Base-by-base conservation (phyloP, 2,329 filamentous ascomycete genomes). In the Epicoccum nigrum region DNA sequence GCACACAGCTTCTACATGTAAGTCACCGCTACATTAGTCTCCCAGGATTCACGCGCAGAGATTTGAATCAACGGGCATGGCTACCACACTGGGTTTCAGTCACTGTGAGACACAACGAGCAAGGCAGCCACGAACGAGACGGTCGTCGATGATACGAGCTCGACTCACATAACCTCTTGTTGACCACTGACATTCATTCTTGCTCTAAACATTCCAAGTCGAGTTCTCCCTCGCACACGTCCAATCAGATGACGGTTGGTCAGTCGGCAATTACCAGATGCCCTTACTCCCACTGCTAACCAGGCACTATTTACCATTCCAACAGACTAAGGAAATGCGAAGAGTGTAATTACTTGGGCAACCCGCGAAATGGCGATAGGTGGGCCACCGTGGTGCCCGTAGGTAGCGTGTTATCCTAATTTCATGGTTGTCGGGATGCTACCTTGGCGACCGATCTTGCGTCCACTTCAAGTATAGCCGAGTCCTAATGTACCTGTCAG, bases 221-320 rank as follows among this genome's bases (percentile, higher is more conserved):
- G 60, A 53, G 47, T 55, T 54, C 67, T 70, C 64, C 66, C 68
- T 73, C 59, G 68, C 67, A 68, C 65, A 69, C 59, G 63, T 64
- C 67, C 69, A 72, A 69, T 70, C 66, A 69, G 56, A 64, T 68
- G 61, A 67, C 56, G 54, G 52, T 60, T 54, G 62, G 63, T 62
- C 55, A 59, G 52, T 64, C 54, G 64, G 66, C 64, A 67, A 54
- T 65, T 60, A 62, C 58, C 58, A 45, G 43, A 59, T 65, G 61
- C 68, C 69, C 68, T 73, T 73, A 67, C 68, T 71, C 64, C 56
- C 59, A 53, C 65, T 69, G 64, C 70, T 73, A 69, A 74, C 64
- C 59, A 64, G 55, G 60, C 57, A 58, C 55, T 68, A 60, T 69
- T 71, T 61, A 62, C 57, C 63, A 71, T 69, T 69, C 62, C 63